Evolutionary conservation across 2,329 filamentous ascomycete species (phyloP), one percentile per base, ranked within the genome.

Genomic region (Graphilbum sp.): DNA sequence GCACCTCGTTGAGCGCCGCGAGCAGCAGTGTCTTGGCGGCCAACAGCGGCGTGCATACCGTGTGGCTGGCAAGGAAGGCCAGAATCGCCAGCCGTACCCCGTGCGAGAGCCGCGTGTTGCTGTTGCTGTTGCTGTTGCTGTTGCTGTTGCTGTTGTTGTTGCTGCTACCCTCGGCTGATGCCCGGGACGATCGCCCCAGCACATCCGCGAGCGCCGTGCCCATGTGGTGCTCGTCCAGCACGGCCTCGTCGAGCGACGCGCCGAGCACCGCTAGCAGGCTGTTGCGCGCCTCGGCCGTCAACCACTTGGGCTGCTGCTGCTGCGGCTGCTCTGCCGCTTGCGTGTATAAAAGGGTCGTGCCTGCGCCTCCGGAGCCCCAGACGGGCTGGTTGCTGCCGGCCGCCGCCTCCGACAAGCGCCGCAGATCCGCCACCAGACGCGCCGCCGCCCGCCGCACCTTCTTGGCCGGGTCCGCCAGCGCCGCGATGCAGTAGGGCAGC

Each of bases 401-500:
- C 47, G 73, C 73, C 4, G 66, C 52, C 9, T 55, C 54, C 12
- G 27, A 11, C 66, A 63, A 12, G n/a, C n/a, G n/a, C 86, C 50
- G 4, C 69, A 87, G 50, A 3, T 69, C 62, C 20, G 70, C 58
- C 24, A 84, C 53, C 24, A 87, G 64, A 37, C 78, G 70, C 18
- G 78, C 75, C 17, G 86, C 81, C 36, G 83, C 75, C 44, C 76
- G 74, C 33, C 87, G 79, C 32, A 94, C 79, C 44, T 75, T 74
- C 44, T 78, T 75, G 2, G 82, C 82, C 5, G 75, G 60, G 53
- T 96, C 88, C 19, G 73, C 66, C 16, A 96, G 67, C 18, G 80
- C 81, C 29, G 70, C 64, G 34, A 95, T 60, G 24, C 79, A 63
- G 57, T 93, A 95, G 3, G 88, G 88, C n/a, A 94, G 52, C 16